Evolutionary conservation across 495 filamentous ascomycete genomes (phyloP).

Genomic region (Tuber aestivum): DNA sequence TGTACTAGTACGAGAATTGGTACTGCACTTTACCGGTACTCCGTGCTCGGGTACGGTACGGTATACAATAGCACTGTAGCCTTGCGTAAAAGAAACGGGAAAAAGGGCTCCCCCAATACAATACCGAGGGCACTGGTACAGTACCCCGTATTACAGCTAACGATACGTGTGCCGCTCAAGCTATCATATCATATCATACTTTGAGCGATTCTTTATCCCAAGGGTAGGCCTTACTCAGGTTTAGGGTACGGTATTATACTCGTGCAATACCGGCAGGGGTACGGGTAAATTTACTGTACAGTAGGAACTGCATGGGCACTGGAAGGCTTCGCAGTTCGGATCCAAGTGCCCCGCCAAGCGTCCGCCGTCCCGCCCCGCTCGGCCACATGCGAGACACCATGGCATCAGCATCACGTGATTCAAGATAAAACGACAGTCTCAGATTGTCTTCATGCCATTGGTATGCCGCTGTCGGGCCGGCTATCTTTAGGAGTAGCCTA

Average conservation of each 20-base stretch:
- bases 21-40: no score
- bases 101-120: neutral
- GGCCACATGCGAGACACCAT: neutral
- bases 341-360: neutral
- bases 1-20: no score
- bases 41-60: no score
- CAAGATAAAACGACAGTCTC: neutral
- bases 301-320: no score
- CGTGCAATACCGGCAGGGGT: no score
- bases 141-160: no score
- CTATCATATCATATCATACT: no score
- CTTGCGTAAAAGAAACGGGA: neutral
- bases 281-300: no score
- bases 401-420: conserved; percentile 4
- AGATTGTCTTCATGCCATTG: neutral
- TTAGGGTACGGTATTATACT: neutral
- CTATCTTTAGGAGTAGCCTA: neutral
- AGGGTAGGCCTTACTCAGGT: neutral
- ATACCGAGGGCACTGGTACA: neutral
- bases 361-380: neutral
- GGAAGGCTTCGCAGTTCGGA: neutral
- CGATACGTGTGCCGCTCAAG: neutral
- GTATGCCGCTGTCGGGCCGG: neutral
- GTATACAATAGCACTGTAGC: neutral
- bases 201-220: no score